These are phyloP conservation scores for Leptographium flavum DNA, from an alignment of 2,329 filamentous ascomycete genomes.

Conservation along the genomic window DNA sequence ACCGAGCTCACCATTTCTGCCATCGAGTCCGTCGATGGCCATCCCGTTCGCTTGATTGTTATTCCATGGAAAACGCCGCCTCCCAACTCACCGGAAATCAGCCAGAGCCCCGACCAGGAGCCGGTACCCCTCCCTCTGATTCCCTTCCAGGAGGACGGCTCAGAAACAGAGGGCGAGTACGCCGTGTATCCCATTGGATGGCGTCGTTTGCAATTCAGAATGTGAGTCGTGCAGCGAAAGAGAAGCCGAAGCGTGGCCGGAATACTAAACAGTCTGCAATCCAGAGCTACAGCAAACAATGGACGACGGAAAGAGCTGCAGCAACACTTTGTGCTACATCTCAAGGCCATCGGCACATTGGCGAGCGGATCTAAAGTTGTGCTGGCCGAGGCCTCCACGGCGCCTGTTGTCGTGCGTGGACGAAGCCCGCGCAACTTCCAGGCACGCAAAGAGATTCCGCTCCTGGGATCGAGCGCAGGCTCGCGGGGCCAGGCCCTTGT, in stretches of 20 bases:
- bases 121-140: slow-evolving; percentile 68
- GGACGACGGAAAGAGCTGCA: slow-evolving; percentile 87
- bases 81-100: slow-evolving; percentile 56
- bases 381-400: slow-evolving; percentile 71
- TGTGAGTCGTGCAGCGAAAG: slow-evolving; percentile 27
- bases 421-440: slow-evolving; percentile 92
- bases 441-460: slow-evolving; percentile 79
- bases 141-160: slow-evolving; percentile 46
- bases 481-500: slow-evolving; percentile 63
- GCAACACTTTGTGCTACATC: slow-evolving; percentile 82
- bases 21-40: slow-evolving; percentile 87
- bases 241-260: background rate
- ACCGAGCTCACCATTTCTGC: slow-evolving; percentile 84
- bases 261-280: background rate
- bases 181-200: slow-evolving; percentile 88
- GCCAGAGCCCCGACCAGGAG: slow-evolving; percentile 61
- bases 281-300: slow-evolving; percentile 85
- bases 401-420: slow-evolving; percentile 85
- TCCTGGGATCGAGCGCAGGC: slow-evolving; percentile 62
- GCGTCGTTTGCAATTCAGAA: slow-evolving; percentile 86
- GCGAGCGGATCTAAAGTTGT: slow-evolving; percentile 71
- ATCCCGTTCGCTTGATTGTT: slow-evolving; percentile 83
- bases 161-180: slow-evolving; percentile 57
- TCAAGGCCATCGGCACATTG: slow-evolving; percentile 75
- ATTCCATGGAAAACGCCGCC: slow-evolving; percentile 96